Base-by-base conservation (phyloP, 768 basidiomycete genomes). In the Collybiopsis confluens region DNA sequence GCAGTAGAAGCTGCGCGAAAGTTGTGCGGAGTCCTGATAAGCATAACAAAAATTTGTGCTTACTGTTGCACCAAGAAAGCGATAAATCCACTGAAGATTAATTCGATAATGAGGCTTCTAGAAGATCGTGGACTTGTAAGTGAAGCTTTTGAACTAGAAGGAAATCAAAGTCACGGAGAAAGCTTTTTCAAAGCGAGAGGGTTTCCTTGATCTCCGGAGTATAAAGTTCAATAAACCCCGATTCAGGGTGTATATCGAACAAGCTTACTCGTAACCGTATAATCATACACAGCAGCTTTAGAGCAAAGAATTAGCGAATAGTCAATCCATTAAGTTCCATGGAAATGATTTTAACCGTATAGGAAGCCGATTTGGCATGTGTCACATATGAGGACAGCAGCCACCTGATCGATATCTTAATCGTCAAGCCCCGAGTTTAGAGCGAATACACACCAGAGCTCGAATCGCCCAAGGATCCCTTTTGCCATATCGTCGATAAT, bases 211-310 rank as follows among this genome's bases (percentile, higher is more conserved):
- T 54, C 47, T 54, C 35, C 26, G 0, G 24, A 42, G 28, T 15
- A 30, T 27, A 28, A 20, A 28, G 15, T 20, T 3, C 13, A 20
- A n/a, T 42, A 15, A 47, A 26, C 33, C 21, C 16, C 18, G 16
- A 6, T 37, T 23, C 41, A 26, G 7, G 3, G 15, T 15, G 16
- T 23, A 33, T 10, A 16, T 20, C 9, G 15, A 40, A 16, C 9
- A 54, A 35, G 18, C 42, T 36, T 24, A 54, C 56, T 48, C 6
- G 56, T 57, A 13, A 57, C 53, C 2, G 47, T 48, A 36, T 57
- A 57, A 13, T 42, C 43, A 26, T 57, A 57, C 2, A 57, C 56
- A 30, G 56, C 53, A 44, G 53, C 56, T 57, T 21, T 6, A 54
- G 10, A 20, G 27, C 20, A 33, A 42, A 28, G 3, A 37, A 23